Percentiles rank a stretch among this genome's conserved stretches.
phyloP scores from a whole-genome alignment of 129 eudicot genomes.

The Scalesia atractyloides region DNA sequence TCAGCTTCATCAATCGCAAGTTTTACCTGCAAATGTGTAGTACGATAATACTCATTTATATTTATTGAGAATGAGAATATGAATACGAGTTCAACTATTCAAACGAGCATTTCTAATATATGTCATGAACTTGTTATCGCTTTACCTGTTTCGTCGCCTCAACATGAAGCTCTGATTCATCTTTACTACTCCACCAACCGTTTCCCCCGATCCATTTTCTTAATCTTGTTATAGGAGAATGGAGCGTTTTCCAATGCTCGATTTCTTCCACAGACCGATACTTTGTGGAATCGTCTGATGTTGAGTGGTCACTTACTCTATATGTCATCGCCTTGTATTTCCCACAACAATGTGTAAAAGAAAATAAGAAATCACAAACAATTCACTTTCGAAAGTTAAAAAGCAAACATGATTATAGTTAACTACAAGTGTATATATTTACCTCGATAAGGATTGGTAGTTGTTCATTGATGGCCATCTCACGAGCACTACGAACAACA shows the following conservation, averaged over 20 bases:
- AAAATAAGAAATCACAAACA: not conserved
- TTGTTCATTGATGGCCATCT: no score
- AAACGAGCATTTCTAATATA: no score
- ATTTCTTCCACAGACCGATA: constrained; percentile 59
- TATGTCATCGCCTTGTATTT: constrained; percentile 61
- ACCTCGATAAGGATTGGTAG: constrained; percentile 84
- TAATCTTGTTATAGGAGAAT: constrained; percentile 46
- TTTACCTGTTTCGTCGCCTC: constrained; percentile 51
- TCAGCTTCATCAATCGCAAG: constrained; percentile 8
- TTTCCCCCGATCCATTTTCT: constrained; percentile 50
- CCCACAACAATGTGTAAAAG: not conserved
- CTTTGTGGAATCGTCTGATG: constrained; percentile 80
- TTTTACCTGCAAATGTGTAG: not conserved
- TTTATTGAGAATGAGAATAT: no score
- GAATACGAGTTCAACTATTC: not conserved
- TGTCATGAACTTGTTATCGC: not conserved
- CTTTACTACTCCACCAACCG: constrained; percentile 53
- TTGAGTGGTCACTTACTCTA: constrained; percentile 81
- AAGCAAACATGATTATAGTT: not conserved
- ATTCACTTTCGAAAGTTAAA: not conserved
- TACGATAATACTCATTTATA: not conserved
- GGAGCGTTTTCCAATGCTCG: constrained; percentile 52
- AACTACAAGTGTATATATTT: not conserved
- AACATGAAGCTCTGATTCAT: constrained; percentile 45
- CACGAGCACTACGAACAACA: no score